A percentile compares a stretch with the other conserved stretches of the same genome.
Conservation (phyloP, 106 monocot genomes). For the Apostasia ramifera region DNA sequence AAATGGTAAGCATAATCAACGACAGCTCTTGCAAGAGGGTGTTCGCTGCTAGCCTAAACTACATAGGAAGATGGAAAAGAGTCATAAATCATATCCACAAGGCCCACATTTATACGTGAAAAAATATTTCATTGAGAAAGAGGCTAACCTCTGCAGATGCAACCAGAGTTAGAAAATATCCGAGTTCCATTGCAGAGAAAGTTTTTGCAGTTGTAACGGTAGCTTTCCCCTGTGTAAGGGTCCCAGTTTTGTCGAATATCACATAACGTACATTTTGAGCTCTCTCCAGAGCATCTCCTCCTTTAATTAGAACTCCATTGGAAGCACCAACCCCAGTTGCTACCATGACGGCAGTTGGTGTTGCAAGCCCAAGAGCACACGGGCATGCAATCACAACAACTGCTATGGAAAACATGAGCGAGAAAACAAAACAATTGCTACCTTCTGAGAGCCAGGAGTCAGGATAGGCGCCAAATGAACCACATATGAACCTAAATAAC, state of each 20-base stretch:
- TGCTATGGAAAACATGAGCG: conserved; percentile 96
- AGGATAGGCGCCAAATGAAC: conserved; percentile 78
- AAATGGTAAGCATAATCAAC: conserved; percentile 77
- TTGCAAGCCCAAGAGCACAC: conserved; percentile 95
- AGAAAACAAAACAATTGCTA: conserved; percentile 87
- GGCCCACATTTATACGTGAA: background rate
- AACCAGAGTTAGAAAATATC: conserved; percentile 72
- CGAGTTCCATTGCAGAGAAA: conserved; percentile 61
- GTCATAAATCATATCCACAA: background rate
- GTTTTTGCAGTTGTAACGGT: conserved; percentile 55
- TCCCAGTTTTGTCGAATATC: conserved; percentile 95
- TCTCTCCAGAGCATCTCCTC: conserved; percentile 95
- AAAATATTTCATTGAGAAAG: background rate
- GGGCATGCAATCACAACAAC: conserved; percentile 98
- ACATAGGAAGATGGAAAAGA: conserved; percentile 26
- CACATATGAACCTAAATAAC: conserved; percentile 77
- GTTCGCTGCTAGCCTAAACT: conserved; percentile 90
- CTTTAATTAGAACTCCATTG: conserved; percentile 90
- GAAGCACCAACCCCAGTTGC: conserved; percentile 94
- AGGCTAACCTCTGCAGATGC: conserved; percentile 89
- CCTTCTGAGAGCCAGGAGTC: conserved; percentile 59
- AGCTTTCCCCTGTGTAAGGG: conserved; percentile 90
- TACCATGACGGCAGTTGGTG: conserved; percentile 99
- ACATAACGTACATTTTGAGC: conserved; percentile 68
- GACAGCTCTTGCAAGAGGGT: conserved; percentile 91